A percentile compares a stretch with the other conserved stretches of the same genome.
Conservation (phyloP, 805 yeast genomes). For the Candida adriatica region DNA sequence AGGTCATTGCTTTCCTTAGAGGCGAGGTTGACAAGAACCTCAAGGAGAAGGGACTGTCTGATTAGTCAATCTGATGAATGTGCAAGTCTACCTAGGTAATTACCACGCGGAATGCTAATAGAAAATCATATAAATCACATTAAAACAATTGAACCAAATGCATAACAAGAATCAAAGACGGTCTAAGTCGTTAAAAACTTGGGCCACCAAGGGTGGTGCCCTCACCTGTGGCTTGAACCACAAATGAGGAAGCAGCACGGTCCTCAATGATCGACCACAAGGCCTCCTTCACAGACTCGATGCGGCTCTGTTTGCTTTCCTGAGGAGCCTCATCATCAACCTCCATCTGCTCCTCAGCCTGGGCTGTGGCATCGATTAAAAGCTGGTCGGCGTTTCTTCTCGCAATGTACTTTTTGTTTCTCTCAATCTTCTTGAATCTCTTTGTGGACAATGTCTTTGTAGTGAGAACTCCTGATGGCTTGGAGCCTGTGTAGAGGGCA, state of each 20-base stretch:
- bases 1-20: constrained; percentile 65
- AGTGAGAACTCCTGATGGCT: constrained; percentile 29
- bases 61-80: too few species aligned
- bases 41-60: constrained; percentile 34
- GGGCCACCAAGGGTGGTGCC: constrained; percentile 88
- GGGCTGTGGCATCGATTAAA: constrained; percentile 41
- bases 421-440: constrained; percentile 68
- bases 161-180: too few species aligned
- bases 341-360: constrained; percentile 45
- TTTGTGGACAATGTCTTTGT: constrained; percentile 67
- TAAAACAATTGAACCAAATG: not conserved
- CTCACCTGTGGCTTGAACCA: constrained; percentile 43
- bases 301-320: constrained; percentile 18
- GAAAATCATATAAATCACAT: not conserved
- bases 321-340: constrained; percentile 28
- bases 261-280: constrained; percentile 70
- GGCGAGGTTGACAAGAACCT: constrained; percentile 48
- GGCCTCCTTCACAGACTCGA: constrained; percentile 52
- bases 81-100: too few species aligned
- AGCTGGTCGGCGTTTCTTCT: constrained; percentile 41
- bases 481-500: constrained; percentile 32
- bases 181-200: constrained; percentile 37
- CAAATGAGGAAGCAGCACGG: constrained; percentile 38
- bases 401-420: constrained; percentile 68
- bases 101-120: too few species aligned